Evolutionary conservation across 805 yeast species (phyloP), one percentile per base, ranked within the genome.

Genomic region (Cyberlindnera americana): DNA sequence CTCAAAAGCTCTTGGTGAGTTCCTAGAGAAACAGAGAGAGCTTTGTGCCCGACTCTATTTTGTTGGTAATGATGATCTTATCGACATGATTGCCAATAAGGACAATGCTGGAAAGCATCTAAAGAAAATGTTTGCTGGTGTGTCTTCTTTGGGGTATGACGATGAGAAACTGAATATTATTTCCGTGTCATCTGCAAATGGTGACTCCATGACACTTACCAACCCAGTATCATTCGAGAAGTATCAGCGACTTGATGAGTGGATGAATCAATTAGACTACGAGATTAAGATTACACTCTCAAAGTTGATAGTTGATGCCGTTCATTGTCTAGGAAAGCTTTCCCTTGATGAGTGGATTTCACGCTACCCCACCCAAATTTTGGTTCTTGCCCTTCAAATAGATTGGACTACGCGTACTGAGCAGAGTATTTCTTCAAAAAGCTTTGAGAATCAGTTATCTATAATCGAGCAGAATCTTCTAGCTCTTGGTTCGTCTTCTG

Each of bases 21-120:
- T 80, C 56, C 65, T 91, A 23, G 97, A 90, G 50, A 74, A 73
- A 27, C 95, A 90, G 56, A 66, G 98, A 46, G 81, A 74, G 29
- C 43, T 69, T 1, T 91, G 83, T 52, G 90, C 96, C 1, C 69
- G 97, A 33, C 81, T 89, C 40, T 89, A 82, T 53, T 90, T 91
- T 55, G 64, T 91, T 19, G 96, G 97, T 6, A 91, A 91, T 56
- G 96, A 89, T 44, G 96, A 91, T 56, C 62, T 91, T 22, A 64
- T 91, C 24, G 95, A 87, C 45, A 73, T 91, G 28, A 73, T 91
- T 25, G 96, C 97, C 3, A 73, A 81, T 37, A 64, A 77, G 0
- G 62, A 56, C 5, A 73, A 80, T 47, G 66, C 81, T 4, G 78
- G 80, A 14, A 71, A 67, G 33, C 89, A 83, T 52, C 61, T 89